These are phyloP conservation scores for Schizophyllum commune DNA, from an alignment of 1,284 basidiomycete genomes.

Conservation along the genomic window DNA sequence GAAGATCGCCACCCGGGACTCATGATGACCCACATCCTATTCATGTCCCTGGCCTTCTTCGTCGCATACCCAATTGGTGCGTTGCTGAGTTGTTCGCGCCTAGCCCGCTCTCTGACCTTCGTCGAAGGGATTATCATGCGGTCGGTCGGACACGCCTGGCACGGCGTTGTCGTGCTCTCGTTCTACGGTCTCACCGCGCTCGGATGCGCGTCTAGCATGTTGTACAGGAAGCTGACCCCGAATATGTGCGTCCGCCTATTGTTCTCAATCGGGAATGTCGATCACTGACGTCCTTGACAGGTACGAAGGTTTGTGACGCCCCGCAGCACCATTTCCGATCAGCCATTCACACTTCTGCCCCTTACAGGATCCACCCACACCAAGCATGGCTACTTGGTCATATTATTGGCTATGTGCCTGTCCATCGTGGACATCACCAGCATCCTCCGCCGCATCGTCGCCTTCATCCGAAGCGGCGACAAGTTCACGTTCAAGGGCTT, in stretches of 20 bases:
- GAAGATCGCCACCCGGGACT: conserved; percentile 45
- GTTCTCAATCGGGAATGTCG: conserved; percentile 9
- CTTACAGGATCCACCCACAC: conserved; percentile 44
- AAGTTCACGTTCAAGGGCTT: conserved; percentile 40
- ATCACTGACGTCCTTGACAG: conserved; percentile 28
- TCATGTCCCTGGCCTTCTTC: conserved; percentile 73
- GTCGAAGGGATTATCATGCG: conserved; percentile 66
- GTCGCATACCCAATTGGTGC: conserved; percentile 66
- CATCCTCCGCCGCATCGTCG: conserved; percentile 38
- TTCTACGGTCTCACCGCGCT: conserved; percentile 53
- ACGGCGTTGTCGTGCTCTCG: conserved; percentile 41
- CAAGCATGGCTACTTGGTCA: conserved; percentile 52
- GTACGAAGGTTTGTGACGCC: conserved; percentile 47
- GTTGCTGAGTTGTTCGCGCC: conserved; percentile 8
- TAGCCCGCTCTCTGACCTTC: background rate
- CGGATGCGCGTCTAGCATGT: conserved; percentile 53
- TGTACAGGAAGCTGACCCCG: conserved; percentile 71
- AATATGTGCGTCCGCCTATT: conserved; percentile 53
- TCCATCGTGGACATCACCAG: conserved; percentile 51
- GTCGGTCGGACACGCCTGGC: conserved; percentile 59
- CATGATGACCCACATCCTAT: conserved; percentile 58
- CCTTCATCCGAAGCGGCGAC: conserved; percentile 37
- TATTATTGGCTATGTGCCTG: conserved; percentile 48
- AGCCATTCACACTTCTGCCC: background rate
- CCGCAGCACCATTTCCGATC: conserved; percentile 1